These are phyloP conservation scores for Anisodus tanguticus DNA, from an alignment of 257 asterid genomes.

Conservation along the genomic window DNA sequence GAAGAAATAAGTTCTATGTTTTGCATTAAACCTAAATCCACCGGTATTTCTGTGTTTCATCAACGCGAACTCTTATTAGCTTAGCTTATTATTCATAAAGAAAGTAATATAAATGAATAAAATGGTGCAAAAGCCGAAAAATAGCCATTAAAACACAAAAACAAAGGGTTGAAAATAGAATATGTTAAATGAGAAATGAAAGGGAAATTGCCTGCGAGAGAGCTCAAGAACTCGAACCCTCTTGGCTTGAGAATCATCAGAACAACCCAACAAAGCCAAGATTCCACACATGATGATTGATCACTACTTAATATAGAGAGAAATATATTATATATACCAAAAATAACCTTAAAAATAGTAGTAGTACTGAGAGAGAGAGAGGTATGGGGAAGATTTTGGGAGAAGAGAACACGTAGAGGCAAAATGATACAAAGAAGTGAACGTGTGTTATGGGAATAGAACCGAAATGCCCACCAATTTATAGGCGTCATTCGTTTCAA, in stretches of 20 bases:
- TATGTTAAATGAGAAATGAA: neutral
- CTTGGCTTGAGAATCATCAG: conserved; percentile 89
- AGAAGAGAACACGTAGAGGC: neutral
- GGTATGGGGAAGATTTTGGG: neutral
- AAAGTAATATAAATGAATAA: neutral
- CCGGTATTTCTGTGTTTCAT: too few relatives aligned
- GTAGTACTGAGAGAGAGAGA: neutral
- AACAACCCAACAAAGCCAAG: conserved; percentile 86
- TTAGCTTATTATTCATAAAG: neutral
- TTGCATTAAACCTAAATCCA: neutral
- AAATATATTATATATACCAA: too few relatives aligned
- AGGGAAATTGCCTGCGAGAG: conserved; percentile 73
- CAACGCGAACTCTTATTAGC: neutral
- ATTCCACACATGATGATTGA: conserved; percentile 81
- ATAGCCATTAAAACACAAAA: too few relatives aligned
- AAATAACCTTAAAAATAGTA: too few relatives aligned
- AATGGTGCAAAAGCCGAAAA: too few relatives aligned
- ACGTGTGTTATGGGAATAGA: neutral
- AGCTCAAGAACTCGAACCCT: conserved; percentile 98
- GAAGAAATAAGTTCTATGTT: neutral
- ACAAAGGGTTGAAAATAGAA: too few relatives aligned
- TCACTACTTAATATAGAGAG: neutral
- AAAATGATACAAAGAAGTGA: neutral
- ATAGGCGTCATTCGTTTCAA: conserved; percentile 30
- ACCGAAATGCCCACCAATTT: conserved; percentile 33